A percentile compares a stretch with the other conserved stretches of the same genome.
Evolutionary conservation across 345 rosid genomes (phyloP).

Genomic region (Nephelium lappaceum): DNA sequence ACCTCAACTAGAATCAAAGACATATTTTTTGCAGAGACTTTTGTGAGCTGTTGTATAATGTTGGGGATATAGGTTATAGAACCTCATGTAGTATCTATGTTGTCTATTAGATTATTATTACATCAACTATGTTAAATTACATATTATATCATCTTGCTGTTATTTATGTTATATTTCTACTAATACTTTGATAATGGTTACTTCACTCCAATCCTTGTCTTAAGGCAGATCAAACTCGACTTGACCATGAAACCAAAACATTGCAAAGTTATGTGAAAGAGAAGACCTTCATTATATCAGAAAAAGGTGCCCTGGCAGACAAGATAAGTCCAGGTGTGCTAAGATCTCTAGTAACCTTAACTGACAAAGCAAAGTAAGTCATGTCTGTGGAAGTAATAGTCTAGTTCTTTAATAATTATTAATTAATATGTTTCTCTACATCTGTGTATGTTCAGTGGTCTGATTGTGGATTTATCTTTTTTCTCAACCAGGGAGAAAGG

Average conservation of each 20-base stretch:
- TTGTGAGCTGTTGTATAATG: neutral
- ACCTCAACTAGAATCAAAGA: neutral
- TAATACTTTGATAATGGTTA: neutral
- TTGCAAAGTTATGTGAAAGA: constrained; percentile 77
- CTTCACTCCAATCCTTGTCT: constrained; percentile 15
- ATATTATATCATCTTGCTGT: neutral
- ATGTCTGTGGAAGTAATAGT: neutral
- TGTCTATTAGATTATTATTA: neutral
- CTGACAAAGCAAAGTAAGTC: constrained; percentile 58
- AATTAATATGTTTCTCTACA: neutral
- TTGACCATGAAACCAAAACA: constrained; percentile 66
- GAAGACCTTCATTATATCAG: constrained; percentile 61
- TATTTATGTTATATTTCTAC: neutral
- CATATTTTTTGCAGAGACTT: neutral
- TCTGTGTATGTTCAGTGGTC: neutral
- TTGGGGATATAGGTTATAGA: neutral
- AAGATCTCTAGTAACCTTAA: constrained; percentile 60
- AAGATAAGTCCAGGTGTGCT: constrained; percentile 64
- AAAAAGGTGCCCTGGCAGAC: constrained; percentile 78
- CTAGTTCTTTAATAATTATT: neutral
- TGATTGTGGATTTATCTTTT: neutral
- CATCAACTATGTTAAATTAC: neutral
- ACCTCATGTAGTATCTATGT: neutral
- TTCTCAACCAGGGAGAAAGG: neutral
- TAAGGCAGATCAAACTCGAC: constrained; percentile 52